Evolutionary conservation across 257 asterid genomes (phyloP), one percentile per base, ranked within the genome.

Genomic region (Penstemon davidsonii): DNA sequence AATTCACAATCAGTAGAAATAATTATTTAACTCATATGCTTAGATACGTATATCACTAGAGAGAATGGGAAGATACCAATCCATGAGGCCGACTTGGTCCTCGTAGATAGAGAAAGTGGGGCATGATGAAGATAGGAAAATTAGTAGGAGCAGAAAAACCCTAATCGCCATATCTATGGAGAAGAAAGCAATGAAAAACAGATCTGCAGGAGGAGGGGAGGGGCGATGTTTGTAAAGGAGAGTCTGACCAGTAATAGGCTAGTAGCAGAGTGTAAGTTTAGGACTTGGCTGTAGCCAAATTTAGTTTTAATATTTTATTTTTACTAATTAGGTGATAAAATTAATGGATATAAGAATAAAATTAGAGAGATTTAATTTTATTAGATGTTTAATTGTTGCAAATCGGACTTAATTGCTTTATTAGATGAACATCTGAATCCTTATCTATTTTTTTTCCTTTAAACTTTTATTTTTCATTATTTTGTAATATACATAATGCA

Each of bases 61-160:
- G 76, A 59, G 62, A 71, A 38, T 18, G 38, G 75, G 47, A 55
- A 64, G 56, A 53, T 19, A 93, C 98, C 97, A 90, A 76, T 93
- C 97, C 93, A 84, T 80, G 80, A 90, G 90, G 68, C 98, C 97
- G 80, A 82, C 97, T 88, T 93, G 98, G 68, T 93, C 98, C 83
- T 90, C 87, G 45, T 81, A 85, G 15, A 92, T 79, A 55, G 94
- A 85, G n/a, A 82, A 57, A 18, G 86, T 58, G 13, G 81, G 78
- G 55, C 58, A 76, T 10, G 79, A 68, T 9, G 78, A 77, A 10
- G 80, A 71, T 8, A 83, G 41, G 67, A 82, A 52, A 46, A 85
- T 0, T 57, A 85, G 39, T 39, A 85, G 74, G 3, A 83, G 73
- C 62, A 84, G 80, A 15, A 53, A 81, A 85, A 55, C 87, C 85